These are phyloP conservation scores for Puccinia brachypodii DNA, from an alignment of 1,284 basidiomycete species.

Conservation along the genomic window DNA sequence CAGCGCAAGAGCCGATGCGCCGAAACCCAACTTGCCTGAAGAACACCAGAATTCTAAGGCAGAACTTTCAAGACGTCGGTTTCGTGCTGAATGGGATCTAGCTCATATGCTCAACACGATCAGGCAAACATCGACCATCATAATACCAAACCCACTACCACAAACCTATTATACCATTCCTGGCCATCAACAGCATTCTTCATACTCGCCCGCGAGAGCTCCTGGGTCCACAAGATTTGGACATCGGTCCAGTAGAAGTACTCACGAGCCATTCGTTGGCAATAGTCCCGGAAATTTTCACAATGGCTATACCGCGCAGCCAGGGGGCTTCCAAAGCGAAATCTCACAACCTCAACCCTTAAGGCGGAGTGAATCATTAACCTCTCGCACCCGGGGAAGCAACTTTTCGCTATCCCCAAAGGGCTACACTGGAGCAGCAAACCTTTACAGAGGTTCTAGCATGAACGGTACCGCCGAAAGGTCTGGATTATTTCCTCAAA, in stretches of 20 bases:
- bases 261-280: not conserved
- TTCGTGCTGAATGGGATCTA: not conserved
- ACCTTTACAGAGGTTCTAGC: not conserved
- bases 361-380: conserved; percentile 3
- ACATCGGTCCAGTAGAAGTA: not conserved
- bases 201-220: not conserved
- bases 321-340: not conserved
- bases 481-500: not conserved
- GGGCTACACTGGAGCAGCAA: not conserved
- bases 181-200: not conserved
- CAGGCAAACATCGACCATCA: not conserved
- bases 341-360: not conserved
- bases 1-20: not conserved
- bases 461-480: not conserved
- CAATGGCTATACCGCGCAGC: not conserved
- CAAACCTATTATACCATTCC: not conserved
- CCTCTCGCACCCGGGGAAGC: not conserved
- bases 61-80: not conserved
- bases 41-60: not conserved
- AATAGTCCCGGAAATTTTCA: not conserved
- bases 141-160: not conserved
- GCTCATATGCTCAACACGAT: not conserved
- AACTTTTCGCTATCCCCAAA: not conserved
- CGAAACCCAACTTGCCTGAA: not conserved
- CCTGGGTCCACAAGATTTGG: not conserved